These are phyloP conservation scores for Termitomyces sp. DNA, from an alignment of 1,284 basidiomycete genomes.

Conservation along the genomic window DNA sequence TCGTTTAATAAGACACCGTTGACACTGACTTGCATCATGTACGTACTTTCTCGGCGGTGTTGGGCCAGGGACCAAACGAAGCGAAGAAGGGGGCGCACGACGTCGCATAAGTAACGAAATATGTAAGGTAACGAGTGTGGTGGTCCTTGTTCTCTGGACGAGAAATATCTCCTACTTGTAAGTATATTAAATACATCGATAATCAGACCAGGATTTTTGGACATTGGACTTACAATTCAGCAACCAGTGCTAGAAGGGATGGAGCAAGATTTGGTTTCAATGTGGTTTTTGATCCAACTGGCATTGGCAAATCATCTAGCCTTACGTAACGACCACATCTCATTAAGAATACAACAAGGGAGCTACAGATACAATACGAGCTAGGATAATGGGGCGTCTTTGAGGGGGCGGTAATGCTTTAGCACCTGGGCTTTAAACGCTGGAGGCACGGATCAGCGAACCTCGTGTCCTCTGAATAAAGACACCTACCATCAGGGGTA, in stretches of 20 bases:
- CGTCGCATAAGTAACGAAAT: constrained; percentile 46
- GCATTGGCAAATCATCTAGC: too few relatives aligned
- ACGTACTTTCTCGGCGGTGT: constrained; percentile 46
- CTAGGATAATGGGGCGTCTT: constrained; percentile 36
- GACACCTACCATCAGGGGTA: constrained; percentile 55
- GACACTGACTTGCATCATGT: not conserved
- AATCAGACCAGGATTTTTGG: not conserved
- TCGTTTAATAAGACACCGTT: constrained; percentile 6
- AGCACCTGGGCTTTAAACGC: constrained; percentile 70
- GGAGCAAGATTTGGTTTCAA: not conserved
- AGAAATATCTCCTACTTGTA: not conserved
- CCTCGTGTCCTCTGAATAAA: not conserved
- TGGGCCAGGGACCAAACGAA: constrained; percentile 52
- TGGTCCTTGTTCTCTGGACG: not conserved
- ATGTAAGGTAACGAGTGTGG: constrained; percentile 15
- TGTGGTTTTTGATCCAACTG: constrained; percentile 5
- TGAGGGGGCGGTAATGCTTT: constrained; percentile 66
- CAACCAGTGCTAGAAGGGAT: constrained; percentile 22
- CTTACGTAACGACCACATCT: constrained; percentile 8
- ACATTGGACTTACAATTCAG: constrained; percentile 21
- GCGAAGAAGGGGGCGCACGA: constrained; percentile 54
- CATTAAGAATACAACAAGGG: constrained; percentile 8
- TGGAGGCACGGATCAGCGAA: constrained; percentile 22
- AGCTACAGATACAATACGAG: constrained; percentile 23
- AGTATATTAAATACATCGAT: not conserved